A percentile compares a stretch with the other conserved stretches of the same genome.
These are phyloP conservation scores for Pseudozyma thailandica DNA, from an alignment of 1,284 basidiomycete species.

Conservation along the genomic window DNA sequence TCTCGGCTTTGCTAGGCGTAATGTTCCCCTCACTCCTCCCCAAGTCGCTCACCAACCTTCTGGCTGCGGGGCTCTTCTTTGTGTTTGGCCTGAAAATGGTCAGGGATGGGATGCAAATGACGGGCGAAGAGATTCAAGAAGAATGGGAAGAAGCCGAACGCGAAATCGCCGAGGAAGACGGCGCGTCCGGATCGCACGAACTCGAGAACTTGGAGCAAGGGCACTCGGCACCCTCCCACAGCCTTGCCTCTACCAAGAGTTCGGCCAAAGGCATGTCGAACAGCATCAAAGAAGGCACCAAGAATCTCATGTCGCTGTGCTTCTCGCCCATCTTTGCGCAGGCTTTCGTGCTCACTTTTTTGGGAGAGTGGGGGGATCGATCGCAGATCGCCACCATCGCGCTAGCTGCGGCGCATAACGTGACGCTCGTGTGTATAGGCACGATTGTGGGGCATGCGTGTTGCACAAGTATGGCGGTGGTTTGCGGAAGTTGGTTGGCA, in stretches of 20 bases:
- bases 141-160: slow-evolving; percentile 79
- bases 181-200: slow-evolving; percentile 76
- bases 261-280: not conserved
- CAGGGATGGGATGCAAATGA: slow-evolving; percentile 54
- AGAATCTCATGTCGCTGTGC: slow-evolving; percentile 84
- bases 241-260: not conserved
- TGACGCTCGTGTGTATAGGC: slow-evolving; percentile 84
- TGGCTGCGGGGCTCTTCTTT: slow-evolving; percentile 75
- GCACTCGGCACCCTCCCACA: not conserved
- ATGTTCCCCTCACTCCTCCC: slow-evolving; percentile 63
- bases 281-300: slow-evolving; percentile 73
- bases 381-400: slow-evolving; percentile 98
- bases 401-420: slow-evolving; percentile 88
- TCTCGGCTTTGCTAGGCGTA: slow-evolving; percentile 63
- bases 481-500: slow-evolving; percentile 86
- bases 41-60: slow-evolving; percentile 76
- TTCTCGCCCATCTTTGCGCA: slow-evolving; percentile 95
- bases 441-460: slow-evolving; percentile 88
- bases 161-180: slow-evolving; percentile 81
- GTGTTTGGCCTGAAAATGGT: slow-evolving; percentile 63
- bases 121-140: slow-evolving; percentile 69
- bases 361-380: slow-evolving; percentile 98
- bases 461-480: slow-evolving; percentile 88
- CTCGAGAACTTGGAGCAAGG: slow-evolving; percentile 52
- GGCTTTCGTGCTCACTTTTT: slow-evolving; percentile 91